Base-by-base conservation (phyloP, 192 early-diverging fungal species). In the Coemansia javaensis region DNA sequence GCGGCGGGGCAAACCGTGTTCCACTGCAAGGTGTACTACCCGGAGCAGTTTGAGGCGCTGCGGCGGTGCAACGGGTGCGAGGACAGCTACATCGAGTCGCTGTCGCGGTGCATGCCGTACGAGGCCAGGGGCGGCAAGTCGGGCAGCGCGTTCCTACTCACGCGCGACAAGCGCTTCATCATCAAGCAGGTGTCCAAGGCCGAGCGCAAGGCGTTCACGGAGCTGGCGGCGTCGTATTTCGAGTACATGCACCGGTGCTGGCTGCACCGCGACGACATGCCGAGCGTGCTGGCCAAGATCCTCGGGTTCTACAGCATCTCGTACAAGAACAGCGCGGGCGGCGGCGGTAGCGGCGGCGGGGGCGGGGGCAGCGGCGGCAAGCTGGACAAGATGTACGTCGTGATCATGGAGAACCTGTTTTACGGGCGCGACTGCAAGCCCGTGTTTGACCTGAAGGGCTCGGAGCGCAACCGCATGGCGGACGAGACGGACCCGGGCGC, bases 381-480 rank as follows among this genome's bases (percentile, higher is more conserved):
- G 47, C 79, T 74, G 16, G 80, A 88, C 66, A 84, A 90, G 39
- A 86, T 97, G 83, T 90, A 92, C 64, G 81, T 95, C 7, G 62
- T 95, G 12, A 87, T 97, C 12, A 94, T 95, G 94, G 94, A 97
- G 60, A 97, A 97, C 45, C 61, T 97, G 28, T 97, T 93, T 52
- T 95, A 92, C 31, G 56, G 63, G 38, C 82, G 91, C 28, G 82
- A 80, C 36, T 84, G 91, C 46, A 76, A 75, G 8, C 82, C 75
- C 64, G 79, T 92, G 6, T 97, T 89, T 65, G 92, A 96, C 54
- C 77, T 99, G 25, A 97, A 97, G 61, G 94, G 90, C 1, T 99
- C 96, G 0, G 85, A 89, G 59, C 82, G 96, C 33, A 99, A 99
- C 58, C 80, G 96, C 25, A 87, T 90, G 78, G 92, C 91, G 0